Evolutionary conservation across 257 asterid genomes (phyloP).

Genomic region (Salvia miltiorrhiza): DNA sequence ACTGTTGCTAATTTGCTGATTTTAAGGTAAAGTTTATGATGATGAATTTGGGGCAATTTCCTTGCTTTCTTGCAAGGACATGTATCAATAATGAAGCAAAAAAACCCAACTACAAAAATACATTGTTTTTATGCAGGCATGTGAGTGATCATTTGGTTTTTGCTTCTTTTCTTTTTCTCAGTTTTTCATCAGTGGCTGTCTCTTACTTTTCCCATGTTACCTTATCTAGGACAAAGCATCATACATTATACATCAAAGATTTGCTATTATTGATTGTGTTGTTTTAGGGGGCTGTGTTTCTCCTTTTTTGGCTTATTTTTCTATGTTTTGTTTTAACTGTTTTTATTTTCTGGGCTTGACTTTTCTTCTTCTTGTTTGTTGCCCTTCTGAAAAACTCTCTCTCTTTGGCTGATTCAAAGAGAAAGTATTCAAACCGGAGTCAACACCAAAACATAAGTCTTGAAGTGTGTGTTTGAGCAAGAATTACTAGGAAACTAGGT

Average conservation of each 20-base stretch:
- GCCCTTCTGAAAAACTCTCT: neutral
- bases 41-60: neutral
- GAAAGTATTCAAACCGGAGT: constrained; percentile 16
- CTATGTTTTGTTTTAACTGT: neutral
- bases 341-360: neutral
- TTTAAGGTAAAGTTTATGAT: constrained; percentile 30
- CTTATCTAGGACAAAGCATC: constrained; percentile 30
- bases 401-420: constrained; percentile 29
- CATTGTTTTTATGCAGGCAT: constrained; percentile 24
- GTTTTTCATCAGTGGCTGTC: constrained; percentile 32
- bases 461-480: neutral
- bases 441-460: constrained; percentile 24
- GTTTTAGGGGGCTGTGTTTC: constrained; percentile 3
- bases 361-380: no score
- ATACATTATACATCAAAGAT: constrained; percentile 14
- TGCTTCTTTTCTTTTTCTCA: constrained; percentile 5
- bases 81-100: constrained; percentile 36
- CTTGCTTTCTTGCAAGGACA: constrained; percentile 30
- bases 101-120: constrained; percentile 4
- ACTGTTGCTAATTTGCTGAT: neutral
- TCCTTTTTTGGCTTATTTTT: neutral
- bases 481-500: constrained; percentile 14
- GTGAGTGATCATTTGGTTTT: constrained; percentile 36
- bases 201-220: constrained; percentile 31
- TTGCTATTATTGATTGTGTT: constrained; percentile 20